phyloP scores from a whole-genome alignment of 495 filamentous ascomycete genomes.

The Penicillium pancosmium region DNA sequence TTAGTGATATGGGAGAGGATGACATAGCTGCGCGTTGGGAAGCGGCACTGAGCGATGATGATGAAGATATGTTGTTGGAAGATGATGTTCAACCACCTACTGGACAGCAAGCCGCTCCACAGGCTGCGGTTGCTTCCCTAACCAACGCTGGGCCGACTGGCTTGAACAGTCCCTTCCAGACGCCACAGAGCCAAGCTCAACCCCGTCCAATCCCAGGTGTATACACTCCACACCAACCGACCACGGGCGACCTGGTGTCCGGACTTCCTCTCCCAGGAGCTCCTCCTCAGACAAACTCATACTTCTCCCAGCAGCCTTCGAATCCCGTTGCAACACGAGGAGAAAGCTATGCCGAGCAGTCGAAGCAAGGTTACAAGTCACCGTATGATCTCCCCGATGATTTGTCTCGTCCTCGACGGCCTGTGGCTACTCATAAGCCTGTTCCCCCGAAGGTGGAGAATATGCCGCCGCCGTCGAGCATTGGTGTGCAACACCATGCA shows the following conservation, averaged over 20 bases:
- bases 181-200: slow-evolving; percentile 26
- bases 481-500: slow-evolving; percentile 53
- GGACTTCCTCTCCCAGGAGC: slow-evolving; percentile 30
- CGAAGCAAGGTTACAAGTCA: slow-evolving; percentile 88
- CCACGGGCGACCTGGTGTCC: slow-evolving; percentile 42
- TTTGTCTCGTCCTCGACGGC: slow-evolving; percentile 67
- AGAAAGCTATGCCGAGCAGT: slow-evolving; percentile 84
- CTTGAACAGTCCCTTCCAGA: slow-evolving; percentile 39
- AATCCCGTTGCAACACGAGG: slow-evolving; percentile 44
- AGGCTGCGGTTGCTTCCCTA: slow-evolving; percentile 16
- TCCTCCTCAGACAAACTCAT: slow-evolving; percentile 38
- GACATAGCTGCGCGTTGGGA: slow-evolving; percentile 84
- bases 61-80: slow-evolving; percentile 75
- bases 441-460: slow-evolving; percentile 24
- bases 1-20: slow-evolving; percentile 60
- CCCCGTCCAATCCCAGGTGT: slow-evolving; percentile 24
- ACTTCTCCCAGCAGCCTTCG: slow-evolving; percentile 41
- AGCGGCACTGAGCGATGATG: slow-evolving; percentile 73
- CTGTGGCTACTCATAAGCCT: slow-evolving; percentile 43
- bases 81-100: slow-evolving; percentile 50
- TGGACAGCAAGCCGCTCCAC: slow-evolving; percentile 19
- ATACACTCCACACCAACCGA: slow-evolving; percentile 51
- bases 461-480: slow-evolving; percentile 56
- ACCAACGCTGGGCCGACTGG: slow-evolving; percentile 10
- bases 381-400: slow-evolving; percentile 96